phyloP scores from a whole-genome alignment of 352 stramenopile genomes.

The Pythium biforme region DNA sequence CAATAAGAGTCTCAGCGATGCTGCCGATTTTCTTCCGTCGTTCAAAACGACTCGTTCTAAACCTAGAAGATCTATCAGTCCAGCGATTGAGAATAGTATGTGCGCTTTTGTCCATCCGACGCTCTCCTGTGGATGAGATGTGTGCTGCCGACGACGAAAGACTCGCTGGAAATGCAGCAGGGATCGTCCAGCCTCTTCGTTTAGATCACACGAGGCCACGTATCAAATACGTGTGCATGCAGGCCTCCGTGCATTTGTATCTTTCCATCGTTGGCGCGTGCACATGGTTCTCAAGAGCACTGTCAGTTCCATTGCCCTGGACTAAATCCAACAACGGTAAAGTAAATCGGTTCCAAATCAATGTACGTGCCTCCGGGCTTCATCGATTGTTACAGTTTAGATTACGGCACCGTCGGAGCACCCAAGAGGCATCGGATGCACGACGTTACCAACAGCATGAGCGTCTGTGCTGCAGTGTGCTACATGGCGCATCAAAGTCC shows the following conservation, averaged over 20 bases:
- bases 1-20: not conserved
- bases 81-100: not conserved
- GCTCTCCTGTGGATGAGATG: not conserved
- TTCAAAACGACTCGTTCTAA: conserved; percentile 4
- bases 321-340: too few relatives aligned
- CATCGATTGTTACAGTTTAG: too few relatives aligned
- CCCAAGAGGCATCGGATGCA: conserved; percentile 2
- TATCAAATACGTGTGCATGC: too few relatives aligned
- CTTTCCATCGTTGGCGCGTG: not conserved
- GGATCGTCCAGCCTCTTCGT: not conserved
- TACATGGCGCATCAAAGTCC: not conserved
- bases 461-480: too few relatives aligned
- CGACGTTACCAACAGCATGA: not conserved
- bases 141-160: not conserved
- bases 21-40: not conserved
- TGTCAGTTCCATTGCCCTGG: too few relatives aligned
- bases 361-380: too few relatives aligned
- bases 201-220: too few relatives aligned
- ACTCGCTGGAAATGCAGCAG: not conserved
- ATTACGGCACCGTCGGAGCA: not conserved
- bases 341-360: too few relatives aligned
- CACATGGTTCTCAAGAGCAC: not conserved
- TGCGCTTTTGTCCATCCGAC: not conserved
- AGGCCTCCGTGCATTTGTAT: too few relatives aligned
- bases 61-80: not conserved